A percentile compares a stretch with the other conserved stretches of the same genome.
phyloP scores from a whole-genome alignment of 1,284 basidiomycete species.

The Heterobasidion annosum region DNA sequence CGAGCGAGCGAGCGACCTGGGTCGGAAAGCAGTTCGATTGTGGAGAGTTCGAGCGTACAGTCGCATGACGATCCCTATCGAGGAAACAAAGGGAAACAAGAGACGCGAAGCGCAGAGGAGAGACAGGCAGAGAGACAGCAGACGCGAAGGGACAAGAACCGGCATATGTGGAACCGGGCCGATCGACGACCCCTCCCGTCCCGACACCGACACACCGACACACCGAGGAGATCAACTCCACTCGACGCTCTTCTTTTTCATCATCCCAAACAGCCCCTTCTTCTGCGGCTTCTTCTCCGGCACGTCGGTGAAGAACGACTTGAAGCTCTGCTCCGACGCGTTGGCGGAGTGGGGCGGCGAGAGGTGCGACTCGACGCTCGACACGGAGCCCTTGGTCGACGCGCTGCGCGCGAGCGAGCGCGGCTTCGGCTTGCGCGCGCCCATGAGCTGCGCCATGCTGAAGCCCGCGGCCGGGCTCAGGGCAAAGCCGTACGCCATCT shows the following conservation, averaged over 20 bases:
- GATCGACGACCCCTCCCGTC: no score
- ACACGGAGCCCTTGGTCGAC: conserved; percentile 2
- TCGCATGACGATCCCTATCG: no score
- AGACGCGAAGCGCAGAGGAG: no score
- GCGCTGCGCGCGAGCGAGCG: neutral
- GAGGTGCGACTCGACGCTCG: neutral
- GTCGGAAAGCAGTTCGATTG: no score
- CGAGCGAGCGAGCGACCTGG: no score
- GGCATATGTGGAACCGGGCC: no score
- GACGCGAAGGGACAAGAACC: no score
- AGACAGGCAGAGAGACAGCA: no score
- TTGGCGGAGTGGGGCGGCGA: neutral
- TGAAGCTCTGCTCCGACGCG: conserved; percentile 3
- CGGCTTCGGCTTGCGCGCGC: neutral
- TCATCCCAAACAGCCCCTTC: conserved; percentile 5
- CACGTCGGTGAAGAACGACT: conserved; percentile 1
- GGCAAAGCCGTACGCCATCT: neutral
- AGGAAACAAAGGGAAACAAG: no score
- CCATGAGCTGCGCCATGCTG: neutral
- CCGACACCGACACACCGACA: no score
- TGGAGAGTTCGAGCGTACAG: no score
- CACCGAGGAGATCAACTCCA: neutral
- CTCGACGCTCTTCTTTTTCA: neutral
- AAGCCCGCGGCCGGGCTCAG: neutral
- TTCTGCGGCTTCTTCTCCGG: conserved; percentile 5